Evolutionary conservation across 192 early-diverging fungal genomes (phyloP).

Genomic region (Podila epicladia): DNA sequence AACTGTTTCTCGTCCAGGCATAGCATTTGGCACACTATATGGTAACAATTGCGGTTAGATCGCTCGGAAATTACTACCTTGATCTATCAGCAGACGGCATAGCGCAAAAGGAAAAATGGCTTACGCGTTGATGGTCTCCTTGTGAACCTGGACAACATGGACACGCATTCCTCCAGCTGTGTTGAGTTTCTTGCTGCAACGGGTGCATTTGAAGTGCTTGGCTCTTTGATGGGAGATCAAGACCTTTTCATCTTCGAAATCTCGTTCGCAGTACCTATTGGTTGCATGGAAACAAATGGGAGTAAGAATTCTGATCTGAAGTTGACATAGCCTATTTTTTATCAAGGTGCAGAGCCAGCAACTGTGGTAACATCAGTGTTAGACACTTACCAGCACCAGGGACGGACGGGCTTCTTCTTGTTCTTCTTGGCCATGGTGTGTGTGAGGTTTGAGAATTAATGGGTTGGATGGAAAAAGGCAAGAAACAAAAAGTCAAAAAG

Average conservation of each 20-base stretch:
- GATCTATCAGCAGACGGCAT: background rate
- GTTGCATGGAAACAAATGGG: background rate
- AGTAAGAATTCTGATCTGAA: background rate
- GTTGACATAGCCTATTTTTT: background rate
- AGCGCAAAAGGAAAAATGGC: conserved; percentile 1
- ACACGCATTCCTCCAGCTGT: conserved; percentile 92
- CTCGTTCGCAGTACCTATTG: conserved; percentile 91
- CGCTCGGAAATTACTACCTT: background rate
- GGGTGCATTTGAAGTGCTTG: conserved; percentile 93
- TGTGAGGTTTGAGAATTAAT: background rate
- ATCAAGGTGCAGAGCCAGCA: background rate
- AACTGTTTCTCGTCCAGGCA: conserved; percentile 83
- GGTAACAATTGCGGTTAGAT: background rate
- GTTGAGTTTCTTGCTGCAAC: conserved; percentile 86
- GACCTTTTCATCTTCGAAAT: conserved; percentile 96
- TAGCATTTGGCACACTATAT: conserved; percentile 85
- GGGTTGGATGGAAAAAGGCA: background rate
- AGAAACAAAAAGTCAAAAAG: too few relatives aligned
- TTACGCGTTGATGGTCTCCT: conserved; percentile 81
- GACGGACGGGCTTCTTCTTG: conserved; percentile 68
- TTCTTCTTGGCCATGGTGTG: conserved; percentile 71
- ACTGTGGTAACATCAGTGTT: background rate
- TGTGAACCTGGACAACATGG: conserved; percentile 94
- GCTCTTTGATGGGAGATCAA: conserved; percentile 93
- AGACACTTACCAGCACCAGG: conserved; percentile 78